phyloP scores from a whole-genome alignment of 2,329 filamentous ascomycete genomes.

The Metarhizium guizhouense region DNA sequence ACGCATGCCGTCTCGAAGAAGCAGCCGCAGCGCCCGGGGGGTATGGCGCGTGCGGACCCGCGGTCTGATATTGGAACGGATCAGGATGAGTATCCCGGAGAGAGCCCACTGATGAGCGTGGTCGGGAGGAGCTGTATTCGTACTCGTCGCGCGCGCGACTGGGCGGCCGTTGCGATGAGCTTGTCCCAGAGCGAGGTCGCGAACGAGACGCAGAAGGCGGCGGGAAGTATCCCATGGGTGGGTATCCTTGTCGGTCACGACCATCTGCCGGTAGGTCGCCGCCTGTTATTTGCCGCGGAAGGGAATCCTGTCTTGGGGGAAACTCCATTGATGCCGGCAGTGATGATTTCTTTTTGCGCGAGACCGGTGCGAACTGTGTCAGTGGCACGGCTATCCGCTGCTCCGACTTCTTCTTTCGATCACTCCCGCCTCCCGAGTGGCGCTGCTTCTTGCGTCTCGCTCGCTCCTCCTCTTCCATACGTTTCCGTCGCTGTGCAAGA shows the following conservation, averaged over 20 bases:
- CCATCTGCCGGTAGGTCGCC: slow-evolving; percentile 24
- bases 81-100: slow-evolving; percentile 27
- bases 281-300: slow-evolving; percentile 29
- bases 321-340: slow-evolving; percentile 10
- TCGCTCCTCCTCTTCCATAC: slow-evolving; percentile 51
- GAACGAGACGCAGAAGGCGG: slow-evolving; percentile 33
- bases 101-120: slow-evolving; percentile 22
- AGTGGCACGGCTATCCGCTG: slow-evolving; percentile 45
- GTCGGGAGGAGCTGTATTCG: slow-evolving; percentile 24
- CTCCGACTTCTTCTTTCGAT: slow-evolving; percentile 30
- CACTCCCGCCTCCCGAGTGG: slow-evolving; percentile 24
- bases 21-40: slow-evolving; percentile 21
- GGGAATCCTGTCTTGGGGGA: slow-evolving; percentile 22
- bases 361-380: slow-evolving; percentile 37
- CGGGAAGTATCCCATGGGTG: slow-evolving; percentile 43
- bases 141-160: slow-evolving; percentile 30
- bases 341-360: slow-evolving; percentile 25
- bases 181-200: slow-evolving; percentile 33
- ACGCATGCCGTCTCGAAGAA: slow-evolving; percentile 26
- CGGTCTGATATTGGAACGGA: slow-evolving; percentile 45
- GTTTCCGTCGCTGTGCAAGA: slow-evolving; percentile 58
- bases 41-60: slow-evolving; percentile 30
- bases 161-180: slow-evolving; percentile 28
- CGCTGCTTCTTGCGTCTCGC: slow-evolving; percentile 55
- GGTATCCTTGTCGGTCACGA: slow-evolving; percentile 27